Conservation (phyloP, 2,329 filamentous ascomycete genomes). For the Ascochyta koolunga region DNA sequence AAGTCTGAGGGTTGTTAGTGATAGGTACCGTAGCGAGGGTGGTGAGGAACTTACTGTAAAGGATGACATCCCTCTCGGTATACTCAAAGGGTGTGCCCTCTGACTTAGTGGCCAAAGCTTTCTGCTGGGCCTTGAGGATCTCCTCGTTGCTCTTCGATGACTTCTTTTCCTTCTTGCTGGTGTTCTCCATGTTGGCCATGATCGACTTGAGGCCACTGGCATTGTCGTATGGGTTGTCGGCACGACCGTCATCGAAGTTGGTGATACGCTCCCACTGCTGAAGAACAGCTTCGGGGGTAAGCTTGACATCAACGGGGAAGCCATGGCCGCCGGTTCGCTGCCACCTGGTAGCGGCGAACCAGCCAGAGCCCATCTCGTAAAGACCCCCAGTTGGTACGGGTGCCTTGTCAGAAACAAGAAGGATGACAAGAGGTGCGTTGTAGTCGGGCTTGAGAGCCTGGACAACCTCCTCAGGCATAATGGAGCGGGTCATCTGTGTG, state of each 20-base stretch:
- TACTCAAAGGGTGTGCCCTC: conserved; percentile 81
- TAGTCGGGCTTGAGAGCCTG: conserved; percentile 99
- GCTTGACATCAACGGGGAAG: conserved; percentile 83
- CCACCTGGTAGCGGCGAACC: conserved; percentile 92
- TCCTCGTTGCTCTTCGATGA: conserved; percentile 64
- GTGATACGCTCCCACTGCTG: conserved; percentile 70
- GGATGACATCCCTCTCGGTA: conserved; percentile 84
- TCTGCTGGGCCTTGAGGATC: conserved; percentile 75
- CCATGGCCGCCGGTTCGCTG: conserved; percentile 87
- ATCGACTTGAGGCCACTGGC: conserved; percentile 79
- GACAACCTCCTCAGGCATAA: conserved; percentile 96
- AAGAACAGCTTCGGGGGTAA: conserved; percentile 80
- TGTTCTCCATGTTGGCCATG: conserved; percentile 86
- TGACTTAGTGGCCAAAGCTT: conserved; percentile 73
- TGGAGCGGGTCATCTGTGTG: conserved; percentile 90
- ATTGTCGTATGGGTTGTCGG: conserved; percentile 82
- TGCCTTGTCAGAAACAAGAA: conserved; percentile 85
- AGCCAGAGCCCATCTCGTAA: conserved; percentile 94
- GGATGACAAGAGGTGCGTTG: conserved; percentile 89
- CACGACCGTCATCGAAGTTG: conserved; percentile 85
- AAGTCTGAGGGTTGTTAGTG: conserved; percentile 61
- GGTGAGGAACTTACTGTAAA: conserved; percentile 68
- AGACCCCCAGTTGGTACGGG: conserved; percentile 85
- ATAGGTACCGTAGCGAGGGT: not conserved
- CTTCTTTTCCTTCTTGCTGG: conserved; percentile 56